Evolutionary conservation across 108 stramenopile species (phyloP).

Genomic region (Stephanodiscus minutulus): DNA sequence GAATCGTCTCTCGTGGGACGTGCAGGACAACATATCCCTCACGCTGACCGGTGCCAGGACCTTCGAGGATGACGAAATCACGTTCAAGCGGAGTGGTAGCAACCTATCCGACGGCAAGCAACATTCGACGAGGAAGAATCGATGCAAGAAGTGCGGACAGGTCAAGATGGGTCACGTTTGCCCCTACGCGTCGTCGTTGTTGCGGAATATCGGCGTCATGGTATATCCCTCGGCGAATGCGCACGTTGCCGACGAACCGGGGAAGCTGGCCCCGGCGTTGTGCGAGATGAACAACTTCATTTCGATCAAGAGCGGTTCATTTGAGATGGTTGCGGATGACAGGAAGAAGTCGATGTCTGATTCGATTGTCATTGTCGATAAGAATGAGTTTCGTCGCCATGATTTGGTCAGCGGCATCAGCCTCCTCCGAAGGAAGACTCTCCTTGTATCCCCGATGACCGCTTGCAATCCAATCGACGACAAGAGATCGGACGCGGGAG

Average conservation of each 20-base stretch:
- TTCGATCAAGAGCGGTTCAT: slow-evolving; percentile 26
- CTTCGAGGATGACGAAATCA: slow-evolving; percentile 24
- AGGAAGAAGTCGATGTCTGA: slow-evolving; percentile 1
- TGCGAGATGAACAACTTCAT: slow-evolving; percentile 86
- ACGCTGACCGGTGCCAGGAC: slow-evolving; percentile 30
- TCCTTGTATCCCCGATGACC: not conserved
- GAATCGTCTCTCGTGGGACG: slow-evolving; percentile 81
- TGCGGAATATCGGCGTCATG: slow-evolving; percentile 76
- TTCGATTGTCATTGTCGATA: slow-evolving; percentile 20
- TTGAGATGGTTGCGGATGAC: slow-evolving; percentile 6
- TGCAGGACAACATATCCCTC: slow-evolving; percentile 69
- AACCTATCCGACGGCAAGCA: slow-evolving; percentile 13
- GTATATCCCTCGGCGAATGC: slow-evolving; percentile 80
- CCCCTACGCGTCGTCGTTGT: slow-evolving; percentile 65
- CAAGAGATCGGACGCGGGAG: not conserved
- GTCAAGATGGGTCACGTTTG: slow-evolving; percentile 81
- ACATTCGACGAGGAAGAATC: slow-evolving; percentile 57
- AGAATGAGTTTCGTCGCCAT: not conserved
- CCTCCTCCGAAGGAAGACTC: slow-evolving; percentile 1
- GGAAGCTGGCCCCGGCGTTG: slow-evolving; percentile 63
- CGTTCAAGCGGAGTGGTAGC: slow-evolving; percentile 11
- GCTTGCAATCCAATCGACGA: not conserved
- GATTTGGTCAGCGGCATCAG: not conserved
- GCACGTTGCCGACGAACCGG: slow-evolving; percentile 74
- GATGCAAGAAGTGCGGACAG: slow-evolving; percentile 82